Evolutionary conservation across 495 filamentous ascomycete genomes (phyloP), one percentile per base, ranked within the genome.

Genomic region (Terfezia claveryi): DNA sequence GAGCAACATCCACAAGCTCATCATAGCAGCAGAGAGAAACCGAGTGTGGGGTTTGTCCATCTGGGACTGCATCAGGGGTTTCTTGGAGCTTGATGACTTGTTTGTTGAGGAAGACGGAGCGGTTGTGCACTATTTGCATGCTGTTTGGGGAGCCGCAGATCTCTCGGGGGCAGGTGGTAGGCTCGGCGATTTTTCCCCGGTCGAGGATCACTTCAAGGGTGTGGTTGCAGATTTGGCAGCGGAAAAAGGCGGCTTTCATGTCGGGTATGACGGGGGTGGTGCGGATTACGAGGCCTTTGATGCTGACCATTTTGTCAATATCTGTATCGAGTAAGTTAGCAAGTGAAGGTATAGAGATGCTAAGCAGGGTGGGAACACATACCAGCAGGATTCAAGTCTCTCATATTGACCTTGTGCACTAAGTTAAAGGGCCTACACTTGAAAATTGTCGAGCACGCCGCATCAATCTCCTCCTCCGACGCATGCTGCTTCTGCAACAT

Each of bases 81-180:
- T 99, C 91, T 67, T 99, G 91, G 36, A 99, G 74, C 69, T 96
- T 96, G 73, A 99, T 94, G 55, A 96, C 87, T 62, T 99, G 91
- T 69, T 96, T 99, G 64, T 99, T 91, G 51, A 85, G 80, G 66
- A 99, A 99, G 12, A 76, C 74, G 59, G 87, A 96, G 54, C 91
- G 84, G 68, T 99, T 96, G 73, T 99, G 91, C 11, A 95, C 73
- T 57, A 99, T 87, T 64, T 95, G 86, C 92, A 99, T 96, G 23
- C 87, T 91, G 66, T 99, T 96, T 58, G 79, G 80, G 49, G 80
- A 78, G 49, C 79, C 76, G 69, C 91, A 99, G 49, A 81, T 76
- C n/a, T 75, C 72, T 17, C 92, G 80, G 10, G 89, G 87, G 62
- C 91, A 99, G 59, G 78, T 72, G 5, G 88, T 94, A 7, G 91